Conservation (phyloP, 1,284 basidiomycete species). For the Tilletiopsis washingtonensis region DNA sequence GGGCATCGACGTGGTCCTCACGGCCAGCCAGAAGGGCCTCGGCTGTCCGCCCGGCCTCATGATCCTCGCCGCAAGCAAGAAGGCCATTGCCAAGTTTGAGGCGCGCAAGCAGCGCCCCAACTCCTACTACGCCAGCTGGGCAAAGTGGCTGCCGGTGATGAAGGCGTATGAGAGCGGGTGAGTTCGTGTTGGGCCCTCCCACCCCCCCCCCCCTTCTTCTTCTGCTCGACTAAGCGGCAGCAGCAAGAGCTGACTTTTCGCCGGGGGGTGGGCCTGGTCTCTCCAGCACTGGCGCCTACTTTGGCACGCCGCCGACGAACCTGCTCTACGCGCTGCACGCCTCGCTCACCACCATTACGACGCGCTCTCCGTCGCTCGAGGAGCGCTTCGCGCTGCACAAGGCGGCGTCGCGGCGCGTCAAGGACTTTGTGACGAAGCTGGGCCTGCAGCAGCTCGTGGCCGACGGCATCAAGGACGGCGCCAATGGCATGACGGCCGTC, state of each 20-base stretch:
- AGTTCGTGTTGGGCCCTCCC: no score
- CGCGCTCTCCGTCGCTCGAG: slow-evolving; percentile 56
- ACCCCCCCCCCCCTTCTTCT: no score
- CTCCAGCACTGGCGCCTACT: slow-evolving; percentile 40
- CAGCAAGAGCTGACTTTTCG: no score
- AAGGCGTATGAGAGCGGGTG: slow-evolving; percentile 47
- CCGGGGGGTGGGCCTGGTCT: no score
- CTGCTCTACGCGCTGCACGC: slow-evolving; percentile 82
- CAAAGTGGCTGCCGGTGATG: slow-evolving; percentile 45
- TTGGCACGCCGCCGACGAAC: slow-evolving; percentile 63
- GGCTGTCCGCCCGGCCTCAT: slow-evolving; percentile 90
- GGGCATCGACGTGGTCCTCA: slow-evolving; percentile 81
- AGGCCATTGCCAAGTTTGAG: slow-evolving; percentile 70
- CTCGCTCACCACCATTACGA: slow-evolving; percentile 67
- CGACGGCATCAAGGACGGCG: slow-evolving; percentile 41
- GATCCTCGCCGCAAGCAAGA: slow-evolving; percentile 71
- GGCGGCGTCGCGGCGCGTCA: slow-evolving; percentile 65
- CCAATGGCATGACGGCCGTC: slow-evolving; percentile 46
- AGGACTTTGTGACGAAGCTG: slow-evolving; percentile 60
- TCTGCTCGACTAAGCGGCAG: no score
- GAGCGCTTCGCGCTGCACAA: slow-evolving; percentile 73
- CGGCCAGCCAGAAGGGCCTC: slow-evolving; percentile 90
- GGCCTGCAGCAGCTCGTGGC: slow-evolving; percentile 55
- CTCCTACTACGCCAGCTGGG: slow-evolving; percentile 70
- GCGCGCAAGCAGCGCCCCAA: slow-evolving; percentile 62